Evolutionary conservation across 176 grass and related monocot genomes (phyloP), one percentile per base, ranked within the genome.

Genomic region (Raddia guianensis): DNA sequence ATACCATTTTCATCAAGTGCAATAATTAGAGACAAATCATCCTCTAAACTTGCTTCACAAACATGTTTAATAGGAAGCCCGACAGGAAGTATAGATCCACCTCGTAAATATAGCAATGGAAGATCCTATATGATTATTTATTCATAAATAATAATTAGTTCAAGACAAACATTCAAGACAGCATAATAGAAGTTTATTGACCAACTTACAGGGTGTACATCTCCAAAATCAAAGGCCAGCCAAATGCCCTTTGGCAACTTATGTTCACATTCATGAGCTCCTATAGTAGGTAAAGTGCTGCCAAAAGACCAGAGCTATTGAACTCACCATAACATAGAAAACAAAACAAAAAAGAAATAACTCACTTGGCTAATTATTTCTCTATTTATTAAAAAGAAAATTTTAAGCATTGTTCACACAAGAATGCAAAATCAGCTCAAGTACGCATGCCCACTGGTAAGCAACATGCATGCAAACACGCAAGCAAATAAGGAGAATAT

Each of bases 31-130:
- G 86, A 76, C 32, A 98, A 89, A 67, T 98, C 95, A 89, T 98
- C 95, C 54, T 90, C 86, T 57, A 78, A 81, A 67, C 73, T 93
- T 80, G 90, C 92, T 93, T 98, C 95, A 78, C 83, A 84, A 68
- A 98, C 92, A 89, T 95, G 86, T 72, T 91, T 87, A 70, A 94
- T 68, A 68, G 92, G 92, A 74, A 19, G 88, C 20, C 92, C 95
- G n/a, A 91, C 81, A 78, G 95, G 90, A 89, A 98, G 86, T 86
- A 98, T 98, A 72, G 87, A 78, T 74, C 95, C 95, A 85, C 95
- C 95, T 82, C 42, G 77, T 81, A 98, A 83, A 80, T 87, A 98
- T 80, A 98, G 69, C 66, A 86, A 52, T 4, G 95, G 95, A 16
- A 98, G 62, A 89, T 98, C 95, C 95, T 98, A 81, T 40, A 78